phyloP scores from a whole-genome alignment of 2,329 filamentous ascomycete species.

The Trichoderma koningiopsis region DNA sequence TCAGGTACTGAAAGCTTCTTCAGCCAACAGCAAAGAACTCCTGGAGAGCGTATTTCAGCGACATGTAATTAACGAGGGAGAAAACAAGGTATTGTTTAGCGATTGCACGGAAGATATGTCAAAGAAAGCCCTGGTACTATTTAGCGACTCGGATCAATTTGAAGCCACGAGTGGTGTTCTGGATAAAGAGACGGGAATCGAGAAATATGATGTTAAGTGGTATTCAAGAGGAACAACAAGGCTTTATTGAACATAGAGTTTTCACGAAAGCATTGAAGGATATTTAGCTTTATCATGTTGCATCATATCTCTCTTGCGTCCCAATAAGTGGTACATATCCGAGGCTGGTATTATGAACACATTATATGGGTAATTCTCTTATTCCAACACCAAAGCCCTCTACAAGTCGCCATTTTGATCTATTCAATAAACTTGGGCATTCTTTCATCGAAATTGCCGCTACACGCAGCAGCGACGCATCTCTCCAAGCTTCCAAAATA shows the following conservation, averaged over 20 bases:
- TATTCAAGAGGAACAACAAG: not conserved
- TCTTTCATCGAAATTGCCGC: not conserved
- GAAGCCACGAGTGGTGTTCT: not conserved
- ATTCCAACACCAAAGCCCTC: not conserved
- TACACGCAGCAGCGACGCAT: slow-evolving; percentile 33
- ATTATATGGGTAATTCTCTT: not conserved
- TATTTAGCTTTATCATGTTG: not conserved
- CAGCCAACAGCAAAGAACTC: not conserved
- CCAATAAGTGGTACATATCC: too few relatives aligned
- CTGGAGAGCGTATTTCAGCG: not conserved
- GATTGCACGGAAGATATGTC: slow-evolving; percentile 8
- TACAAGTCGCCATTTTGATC: not conserved
- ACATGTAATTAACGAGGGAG: not conserved
- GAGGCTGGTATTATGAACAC: too few relatives aligned
- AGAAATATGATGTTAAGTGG: not conserved
- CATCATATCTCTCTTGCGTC: too few relatives aligned
- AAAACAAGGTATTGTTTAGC: not conserved
- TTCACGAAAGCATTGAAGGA: not conserved
- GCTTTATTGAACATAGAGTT: not conserved
- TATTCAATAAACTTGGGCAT: not conserved
- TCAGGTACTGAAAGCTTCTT: not conserved
- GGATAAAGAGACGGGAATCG: not conserved
- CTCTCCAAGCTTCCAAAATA: slow-evolving; percentile 33
- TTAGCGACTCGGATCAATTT: not conserved
- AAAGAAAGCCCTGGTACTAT: not conserved